Evolutionary conservation across 1,139 yeast genomes (phyloP).

Genomic region (Scheffersomyces illinoinensis): DNA sequence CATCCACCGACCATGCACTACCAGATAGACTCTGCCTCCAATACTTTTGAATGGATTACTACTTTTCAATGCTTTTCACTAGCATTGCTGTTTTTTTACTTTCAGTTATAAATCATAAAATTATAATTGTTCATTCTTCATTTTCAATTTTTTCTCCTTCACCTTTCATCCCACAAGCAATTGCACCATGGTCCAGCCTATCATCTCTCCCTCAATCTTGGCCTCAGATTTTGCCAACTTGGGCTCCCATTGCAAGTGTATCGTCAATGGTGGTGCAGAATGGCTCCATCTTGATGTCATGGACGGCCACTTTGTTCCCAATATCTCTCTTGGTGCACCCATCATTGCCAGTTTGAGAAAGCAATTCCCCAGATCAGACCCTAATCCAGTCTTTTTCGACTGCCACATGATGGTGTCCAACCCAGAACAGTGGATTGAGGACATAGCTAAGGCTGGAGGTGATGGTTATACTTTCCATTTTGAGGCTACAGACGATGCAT

Average conservation of each 20-base stretch:
- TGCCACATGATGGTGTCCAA: constrained; percentile 98
- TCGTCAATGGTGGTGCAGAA: constrained; percentile 73
- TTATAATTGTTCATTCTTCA: not conserved
- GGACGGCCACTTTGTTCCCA: constrained; percentile 99
- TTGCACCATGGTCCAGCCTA: constrained; percentile 64
- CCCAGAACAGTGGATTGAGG: constrained; percentile 94
- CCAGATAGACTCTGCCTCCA: not conserved
- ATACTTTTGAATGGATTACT: not conserved
- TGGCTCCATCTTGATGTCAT: constrained; percentile 98
- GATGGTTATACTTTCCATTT: constrained; percentile 96
- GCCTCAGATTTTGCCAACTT: constrained; percentile 92
- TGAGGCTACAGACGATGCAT: constrained; percentile 86
- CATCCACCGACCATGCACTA: not conserved
- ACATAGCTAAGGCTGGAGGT: constrained; percentile 92
- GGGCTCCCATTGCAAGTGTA: constrained; percentile 83
- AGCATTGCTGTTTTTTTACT: not conserved
- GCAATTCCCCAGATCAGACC: constrained; percentile 61
- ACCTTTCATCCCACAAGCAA: not conserved
- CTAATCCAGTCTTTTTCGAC: constrained; percentile 74
- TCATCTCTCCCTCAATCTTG: constrained; percentile 93
- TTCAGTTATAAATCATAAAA: not conserved
- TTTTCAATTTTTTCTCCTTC: not conserved
- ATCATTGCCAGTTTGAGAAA: constrained; percentile 78
- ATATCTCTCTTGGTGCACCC: constrained; percentile 91
- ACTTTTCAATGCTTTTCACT: not conserved